Conservation (phyloP, 2,329 filamentous ascomycete genomes). For the Pseudogymnoascus sp. region DNA sequence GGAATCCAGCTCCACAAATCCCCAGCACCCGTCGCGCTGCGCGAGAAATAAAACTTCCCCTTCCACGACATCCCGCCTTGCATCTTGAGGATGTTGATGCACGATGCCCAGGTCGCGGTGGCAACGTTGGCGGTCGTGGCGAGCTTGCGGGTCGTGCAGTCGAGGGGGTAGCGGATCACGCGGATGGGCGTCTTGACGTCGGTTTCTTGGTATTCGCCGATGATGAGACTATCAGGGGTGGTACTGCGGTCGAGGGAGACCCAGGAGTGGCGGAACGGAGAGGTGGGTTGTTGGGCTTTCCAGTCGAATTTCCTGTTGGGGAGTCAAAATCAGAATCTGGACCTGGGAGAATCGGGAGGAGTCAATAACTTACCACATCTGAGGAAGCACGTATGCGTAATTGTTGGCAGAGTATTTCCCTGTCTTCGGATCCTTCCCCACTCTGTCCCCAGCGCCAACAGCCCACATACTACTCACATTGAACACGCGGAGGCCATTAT, state of each 20-base stretch:
- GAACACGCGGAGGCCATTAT: conserved; percentile 31
- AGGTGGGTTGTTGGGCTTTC: conserved; percentile 15
- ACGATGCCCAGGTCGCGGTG: conserved; percentile 28
- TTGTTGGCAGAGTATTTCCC: conserved; percentile 28
- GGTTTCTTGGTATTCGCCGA: conserved; percentile 29
- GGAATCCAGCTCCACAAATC: conserved; percentile 30
- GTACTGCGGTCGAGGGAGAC: conserved; percentile 32
- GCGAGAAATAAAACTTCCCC: conserved; percentile 29
- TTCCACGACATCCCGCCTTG: conserved; percentile 30
- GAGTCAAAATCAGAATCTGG: not conserved
- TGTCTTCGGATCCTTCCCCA: conserved; percentile 25
- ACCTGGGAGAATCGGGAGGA: not conserved
- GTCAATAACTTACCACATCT: conserved; percentile 24
- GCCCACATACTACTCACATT: conserved; percentile 32
- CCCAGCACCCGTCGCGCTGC: conserved; percentile 23
- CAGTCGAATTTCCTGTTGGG: not conserved
- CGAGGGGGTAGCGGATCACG: conserved; percentile 28
- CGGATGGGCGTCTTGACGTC: conserved; percentile 23
- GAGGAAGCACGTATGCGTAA: conserved; percentile 31
- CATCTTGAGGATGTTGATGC: conserved; percentile 28
- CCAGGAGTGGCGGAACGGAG: conserved; percentile 30
- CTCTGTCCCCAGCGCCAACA: conserved; percentile 27
- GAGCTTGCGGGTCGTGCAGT: conserved; percentile 25
- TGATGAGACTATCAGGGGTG: conserved; percentile 26
- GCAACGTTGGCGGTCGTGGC: conserved; percentile 15